Base-by-base conservation (phyloP, 1,284 basidiomycete genomes). In the Pseudozyma sp. region DNA sequence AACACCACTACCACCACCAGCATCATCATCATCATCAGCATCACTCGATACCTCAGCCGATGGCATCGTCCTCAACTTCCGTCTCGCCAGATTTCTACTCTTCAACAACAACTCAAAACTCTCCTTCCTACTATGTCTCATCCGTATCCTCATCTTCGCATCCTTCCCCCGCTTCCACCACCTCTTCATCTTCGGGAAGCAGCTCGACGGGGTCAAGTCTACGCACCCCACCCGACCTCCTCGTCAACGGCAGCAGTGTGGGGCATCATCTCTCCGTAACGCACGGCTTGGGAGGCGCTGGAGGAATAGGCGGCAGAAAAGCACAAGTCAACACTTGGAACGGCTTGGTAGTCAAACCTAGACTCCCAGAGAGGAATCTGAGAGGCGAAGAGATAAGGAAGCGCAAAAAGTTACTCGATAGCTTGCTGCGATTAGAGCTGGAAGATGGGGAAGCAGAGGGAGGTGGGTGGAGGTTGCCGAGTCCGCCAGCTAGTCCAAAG, bases 141-240 rank as follows among this genome's bases (percentile, higher is more conserved):
- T 10, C 16, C 10, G 18, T 13, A 18, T 25, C 19, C 19, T 47
- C 16, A 8, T 25, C 19, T 14, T 47, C 64, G 5, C 70, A 72
- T 35, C 70, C 70, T 1, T 49, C 42, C 11, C 70, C 70, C 7
- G 70, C 59, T 1, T 49, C 60, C 3, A 49, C 39, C 34, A 61
- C 16, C 52, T 45, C 53, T 14, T 42, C 36, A 45, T 35, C 38
- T 52, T 44, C 40, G 19, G 47, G 51, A 7, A 47, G 36, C 25
- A 58, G 49, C 35, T 43, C 48, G 0, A n/a, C 34, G 0, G 59
- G 45, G 45, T 47, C 53, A 35, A 78, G 71, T 18, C 51, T 81
- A 0, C 58, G 75, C 7, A 81, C 79, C 0, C 79, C 79, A 2
- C 79, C 79, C 0, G 79, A 81, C 34, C 70, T 80, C 21, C 59